Base-by-base conservation (phyloP, 2,329 filamentous ascomycete species). In the Aureobasidium sp. region DNA sequence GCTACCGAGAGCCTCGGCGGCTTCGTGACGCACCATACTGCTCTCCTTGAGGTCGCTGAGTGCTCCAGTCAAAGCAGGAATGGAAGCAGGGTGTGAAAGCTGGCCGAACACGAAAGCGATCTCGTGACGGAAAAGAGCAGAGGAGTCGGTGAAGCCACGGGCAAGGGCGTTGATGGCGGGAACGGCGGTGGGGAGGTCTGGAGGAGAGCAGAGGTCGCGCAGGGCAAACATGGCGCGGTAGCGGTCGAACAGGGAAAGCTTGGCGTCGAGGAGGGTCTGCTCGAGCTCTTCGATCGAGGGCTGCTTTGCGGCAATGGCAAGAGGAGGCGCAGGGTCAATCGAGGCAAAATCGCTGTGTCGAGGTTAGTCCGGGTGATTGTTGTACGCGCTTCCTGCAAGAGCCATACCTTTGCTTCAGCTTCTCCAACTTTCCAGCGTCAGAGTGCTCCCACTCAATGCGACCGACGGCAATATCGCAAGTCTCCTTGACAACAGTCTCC, bases 191-290 rank as follows among this genome's bases (percentile, higher is more conserved):
- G 91, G 89, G 47, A 95, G 86, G 71, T 96, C 89, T 11, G 93
- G 92, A 17, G 94, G 94, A 4, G 92, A 97, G 25, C 92, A 91
- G 58, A 99, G 86, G 75, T 99, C 94, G 71, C 94, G 88, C 58
- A 99, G 86, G 63, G 91, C 90, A 73, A 99, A 99, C 94, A 99
- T 99, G 74, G 94, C 93, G 70, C 94, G 87, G 78, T 99, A 99
- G 73, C 94, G 87, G 72, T 91, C 80, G 80, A 99, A 99, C 14
- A 99, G 84, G 27, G 91, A 90, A 53, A 87, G 78, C 5, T 79
- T 83, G 6, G 88, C 87, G 75, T 97, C 87, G 75, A 97, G 86
- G 60, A 99, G 81, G 27, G 84, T 85, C 70, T 84, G 82, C 71
- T 89, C 88, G 37, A 99, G 82, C 62, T 89, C 85, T 37, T 87